Base-by-base conservation (phyloP, 768 basidiomycete species). In the Lentinus brumalis region DNA sequence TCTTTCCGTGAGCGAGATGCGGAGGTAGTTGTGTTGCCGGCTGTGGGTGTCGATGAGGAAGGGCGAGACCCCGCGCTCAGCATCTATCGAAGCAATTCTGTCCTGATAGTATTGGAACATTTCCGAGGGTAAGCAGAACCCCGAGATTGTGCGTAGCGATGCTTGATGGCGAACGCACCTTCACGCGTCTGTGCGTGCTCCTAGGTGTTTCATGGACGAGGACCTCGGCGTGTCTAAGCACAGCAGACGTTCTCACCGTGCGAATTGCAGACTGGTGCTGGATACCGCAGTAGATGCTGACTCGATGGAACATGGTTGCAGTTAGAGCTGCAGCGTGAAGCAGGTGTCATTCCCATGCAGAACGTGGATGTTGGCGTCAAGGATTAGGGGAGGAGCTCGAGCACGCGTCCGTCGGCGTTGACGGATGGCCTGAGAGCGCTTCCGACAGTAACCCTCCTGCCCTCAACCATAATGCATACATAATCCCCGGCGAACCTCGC, bases 1-100 rank as follows among this genome's bases (percentile, higher is more conserved):
- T 61, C 84, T 79, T 72, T 95, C 94, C 0, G 93, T 94, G 39
- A 95, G 76, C 1, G 89, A 91, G 54, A 95, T 93, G 35, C 93
- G 85, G n/a, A 96, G 81, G 72, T 96, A 96, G 71, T 92, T 86
- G 71, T 95, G 94, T 57, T 77, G 79, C 21, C 92, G 80, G 32
- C 77, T 71, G 70, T 86, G 91, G 3, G 83, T 78, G 67, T 93
- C 92, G n/a, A 86, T 71, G 6, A 92, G 74, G 52, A 78, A 77
- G 4, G 81, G 79, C 9, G 85, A 82, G 54, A 85, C 73, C 11
- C 82, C 78, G 41, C 68, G 71, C 31, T 71, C 66, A 12, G 78
- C 69, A 61, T 91, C 88, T 39, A 87, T 75, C 40, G 76, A 70
- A 2, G 81, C 77, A 53, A 91, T 86, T 67, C 74, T 85, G 60